phyloP scores from a whole-genome alignment of 495 filamentous ascomycete species.

The Aspergillus mulundensis region DNA sequence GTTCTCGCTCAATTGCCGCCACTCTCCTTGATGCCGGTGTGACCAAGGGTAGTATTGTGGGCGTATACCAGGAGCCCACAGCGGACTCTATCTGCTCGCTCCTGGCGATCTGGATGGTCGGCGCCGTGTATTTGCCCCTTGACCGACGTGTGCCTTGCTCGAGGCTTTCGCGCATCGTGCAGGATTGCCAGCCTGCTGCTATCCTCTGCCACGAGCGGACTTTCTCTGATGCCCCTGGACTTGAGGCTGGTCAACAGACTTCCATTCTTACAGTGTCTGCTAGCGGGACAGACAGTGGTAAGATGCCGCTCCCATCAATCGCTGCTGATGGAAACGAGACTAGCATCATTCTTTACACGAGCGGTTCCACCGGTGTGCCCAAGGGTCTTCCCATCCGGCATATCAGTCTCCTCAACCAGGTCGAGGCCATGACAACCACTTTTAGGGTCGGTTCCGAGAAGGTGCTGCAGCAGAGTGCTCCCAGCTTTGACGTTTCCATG shows the following conservation, averaged over 20 bases:
- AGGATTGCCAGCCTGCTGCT: background rate
- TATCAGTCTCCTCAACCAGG: constrained; percentile 21
- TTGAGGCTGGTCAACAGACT: no score
- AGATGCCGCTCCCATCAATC: no score
- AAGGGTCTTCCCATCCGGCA: constrained; percentile 38
- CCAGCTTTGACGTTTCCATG: constrained; percentile 22
- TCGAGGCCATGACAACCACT: constrained; percentile 11
- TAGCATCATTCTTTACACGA: constrained; percentile 32
- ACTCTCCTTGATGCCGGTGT: background rate
- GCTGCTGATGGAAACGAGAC: no score
- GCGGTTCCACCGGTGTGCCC: constrained; percentile 30
- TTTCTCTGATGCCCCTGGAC: no score
- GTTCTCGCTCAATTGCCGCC: background rate
- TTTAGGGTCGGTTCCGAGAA: background rate
- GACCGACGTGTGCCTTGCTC: constrained; percentile 23
- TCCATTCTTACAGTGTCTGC: no score
- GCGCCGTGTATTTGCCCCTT: constrained; percentile 50
- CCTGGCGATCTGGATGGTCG: constrained; percentile 49
- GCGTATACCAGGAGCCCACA: background rate
- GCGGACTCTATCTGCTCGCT: constrained; percentile 14
- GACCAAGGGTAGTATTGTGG: background rate
- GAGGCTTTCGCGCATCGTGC: background rate
- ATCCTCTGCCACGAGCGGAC: background rate
- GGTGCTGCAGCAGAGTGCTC: constrained; percentile 30
- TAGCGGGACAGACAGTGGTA: no score